These are phyloP conservation scores for Physcia stellaris DNA, from an alignment of 495 filamentous ascomycete species.

Conservation along the genomic window DNA sequence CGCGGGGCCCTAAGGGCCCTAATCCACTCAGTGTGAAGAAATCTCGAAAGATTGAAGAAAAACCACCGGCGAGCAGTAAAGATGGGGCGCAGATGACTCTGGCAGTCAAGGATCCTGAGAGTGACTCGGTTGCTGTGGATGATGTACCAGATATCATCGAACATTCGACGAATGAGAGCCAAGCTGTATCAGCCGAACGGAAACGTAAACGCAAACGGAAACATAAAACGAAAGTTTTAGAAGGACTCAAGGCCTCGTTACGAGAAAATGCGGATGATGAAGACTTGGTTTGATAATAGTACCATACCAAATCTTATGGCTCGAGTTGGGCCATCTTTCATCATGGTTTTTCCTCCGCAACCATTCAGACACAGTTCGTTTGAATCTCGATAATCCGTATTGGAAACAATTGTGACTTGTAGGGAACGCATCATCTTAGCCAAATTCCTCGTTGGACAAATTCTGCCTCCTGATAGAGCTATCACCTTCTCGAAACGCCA, in stretches of 20 bases:
- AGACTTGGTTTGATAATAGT: conserved; percentile 12
- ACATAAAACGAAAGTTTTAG: conserved; percentile 18
- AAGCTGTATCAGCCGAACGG: conserved; percentile 20
- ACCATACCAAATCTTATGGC: too few species aligned
- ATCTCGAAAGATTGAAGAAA: conserved; percentile 39
- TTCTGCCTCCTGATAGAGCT: too few species aligned
- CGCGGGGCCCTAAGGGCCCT: conserved; percentile 64
- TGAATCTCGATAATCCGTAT: too few species aligned
- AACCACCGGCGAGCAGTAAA: conserved; percentile 7
- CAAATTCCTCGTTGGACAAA: too few species aligned
- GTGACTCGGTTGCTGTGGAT: too few species aligned
- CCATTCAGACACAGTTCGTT: too few species aligned
- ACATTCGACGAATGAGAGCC: conserved; percentile 13
- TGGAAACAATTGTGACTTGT: too few species aligned
- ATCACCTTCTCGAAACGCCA: too few species aligned
- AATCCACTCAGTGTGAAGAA: conserved; percentile 91
- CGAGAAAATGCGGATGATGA: conserved; percentile 13
- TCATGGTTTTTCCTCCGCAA: too few species aligned
- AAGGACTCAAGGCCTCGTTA: not conserved
- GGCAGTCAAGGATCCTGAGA: too few species aligned
- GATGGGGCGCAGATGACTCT: not conserved
- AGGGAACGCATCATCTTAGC: too few species aligned
- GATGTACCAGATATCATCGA: conserved; percentile 7
- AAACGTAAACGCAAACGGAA: conserved; percentile 40
- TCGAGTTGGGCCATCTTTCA: too few species aligned